phyloP scores from a whole-genome alignment of 2,329 filamentous ascomycete genomes.

The Hortaea werneckii region DNA sequence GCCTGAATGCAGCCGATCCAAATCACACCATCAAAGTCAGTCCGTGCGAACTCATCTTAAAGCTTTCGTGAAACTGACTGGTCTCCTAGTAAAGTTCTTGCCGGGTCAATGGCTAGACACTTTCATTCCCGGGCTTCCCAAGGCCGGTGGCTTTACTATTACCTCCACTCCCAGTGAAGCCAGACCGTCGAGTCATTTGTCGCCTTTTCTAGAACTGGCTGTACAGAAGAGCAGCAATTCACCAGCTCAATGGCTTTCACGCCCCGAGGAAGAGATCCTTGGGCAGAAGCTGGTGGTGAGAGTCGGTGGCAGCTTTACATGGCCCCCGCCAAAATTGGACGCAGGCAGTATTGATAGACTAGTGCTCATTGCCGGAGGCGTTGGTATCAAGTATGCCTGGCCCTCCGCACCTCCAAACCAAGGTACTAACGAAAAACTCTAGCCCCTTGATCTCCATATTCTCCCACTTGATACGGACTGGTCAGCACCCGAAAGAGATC shows the following conservation, averaged over 20 bases:
- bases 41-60: not conserved
- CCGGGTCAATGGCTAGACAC: slow-evolving; percentile 87
- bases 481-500: slow-evolving; percentile 33
- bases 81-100: slow-evolving; percentile 48
- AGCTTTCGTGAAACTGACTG: slow-evolving; percentile 8
- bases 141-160: slow-evolving; percentile 80
- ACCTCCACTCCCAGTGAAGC: slow-evolving; percentile 56
- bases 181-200: slow-evolving; percentile 10
- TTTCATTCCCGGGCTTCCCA: slow-evolving; percentile 56
- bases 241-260: slow-evolving; percentile 69
- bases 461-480: slow-evolving; percentile 38
- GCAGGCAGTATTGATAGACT: slow-evolving; percentile 43
- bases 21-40: slow-evolving; percentile 22
- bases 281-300: slow-evolving; percentile 53
- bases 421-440: not conserved
- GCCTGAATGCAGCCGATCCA: slow-evolving; percentile 47
- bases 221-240: slow-evolving; percentile 64
- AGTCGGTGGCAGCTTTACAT: slow-evolving; percentile 72
- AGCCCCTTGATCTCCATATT: slow-evolving; percentile 67
- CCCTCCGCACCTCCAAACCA: not conserved
- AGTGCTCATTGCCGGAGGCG: slow-evolving; percentile 69
- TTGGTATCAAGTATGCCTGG: slow-evolving; percentile 61
- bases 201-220: slow-evolving; percentile 62
- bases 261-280: slow-evolving; percentile 44
- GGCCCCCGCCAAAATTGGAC: slow-evolving; percentile 50